phyloP scores from a whole-genome alignment of 73 alveolate genomes.

The Urostyla sp. region DNA sequence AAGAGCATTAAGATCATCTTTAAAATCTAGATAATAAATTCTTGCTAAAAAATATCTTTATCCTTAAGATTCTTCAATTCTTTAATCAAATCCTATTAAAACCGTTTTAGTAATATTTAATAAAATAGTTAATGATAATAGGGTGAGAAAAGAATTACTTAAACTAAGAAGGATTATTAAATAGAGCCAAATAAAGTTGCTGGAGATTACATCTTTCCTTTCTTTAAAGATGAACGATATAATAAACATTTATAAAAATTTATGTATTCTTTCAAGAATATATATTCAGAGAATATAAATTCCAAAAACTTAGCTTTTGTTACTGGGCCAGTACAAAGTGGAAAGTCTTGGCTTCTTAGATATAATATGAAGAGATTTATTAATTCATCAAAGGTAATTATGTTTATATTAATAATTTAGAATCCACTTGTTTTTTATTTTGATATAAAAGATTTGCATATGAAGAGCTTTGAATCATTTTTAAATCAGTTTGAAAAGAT shows the following conservation, averaged over 20 bases:
- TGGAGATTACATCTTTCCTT: slow-evolving; percentile 2
- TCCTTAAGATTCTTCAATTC: too few species aligned
- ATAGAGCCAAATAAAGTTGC: not conserved
- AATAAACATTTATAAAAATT: slow-evolving; percentile 9
- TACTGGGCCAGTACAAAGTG: slow-evolving; percentile 67
- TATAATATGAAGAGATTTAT: slow-evolving; percentile 49
- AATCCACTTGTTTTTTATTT: slow-evolving; percentile 46
- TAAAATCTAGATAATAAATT: too few species aligned
- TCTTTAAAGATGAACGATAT: slow-evolving; percentile 9
- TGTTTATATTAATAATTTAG: not conserved
- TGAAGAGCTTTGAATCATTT: slow-evolving; percentile 63
- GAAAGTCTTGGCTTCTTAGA: slow-evolving; percentile 71
- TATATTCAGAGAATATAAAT: slow-evolving; percentile 66
- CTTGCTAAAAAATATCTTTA: too few species aligned
- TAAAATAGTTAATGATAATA: not conserved
- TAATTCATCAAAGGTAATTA: not conserved
- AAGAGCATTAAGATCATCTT: too few species aligned
- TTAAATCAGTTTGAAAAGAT: slow-evolving; percentile 52
- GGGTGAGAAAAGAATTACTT: slow-evolving; percentile 11
- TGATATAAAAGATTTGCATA: slow-evolving; percentile 23
- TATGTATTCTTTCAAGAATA: slow-evolving; percentile 77
- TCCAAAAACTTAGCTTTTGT: slow-evolving; percentile 58
- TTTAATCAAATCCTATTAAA: too few species aligned
- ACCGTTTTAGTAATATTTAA: too few species aligned
- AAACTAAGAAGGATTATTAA: not conserved